Percentiles rank a stretch among this genome's conserved stretches.
Conservation (phyloP, 768 basidiomycete genomes). For the Coprinopsis sp. region DNA sequence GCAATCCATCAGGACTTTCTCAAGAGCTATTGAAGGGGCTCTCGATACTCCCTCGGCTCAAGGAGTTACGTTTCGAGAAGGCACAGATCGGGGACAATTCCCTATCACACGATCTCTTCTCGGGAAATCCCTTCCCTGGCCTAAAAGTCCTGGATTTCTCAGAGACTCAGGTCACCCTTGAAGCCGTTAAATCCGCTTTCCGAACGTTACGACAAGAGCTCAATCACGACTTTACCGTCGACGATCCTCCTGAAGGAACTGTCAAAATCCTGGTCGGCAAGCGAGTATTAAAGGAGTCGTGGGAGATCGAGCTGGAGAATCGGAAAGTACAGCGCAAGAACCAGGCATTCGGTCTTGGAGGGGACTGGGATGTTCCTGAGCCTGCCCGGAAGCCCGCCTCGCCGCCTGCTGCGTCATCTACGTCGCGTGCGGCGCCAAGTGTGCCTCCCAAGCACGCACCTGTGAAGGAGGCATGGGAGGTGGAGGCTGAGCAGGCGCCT, state of each 20-base stretch:
- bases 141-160: constrained; percentile 61
- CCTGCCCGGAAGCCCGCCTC: constrained; percentile 9
- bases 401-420: constrained; percentile 3
- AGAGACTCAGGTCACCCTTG: constrained; percentile 53
- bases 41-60: constrained; percentile 44
- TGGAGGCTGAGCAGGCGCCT: constrained; percentile 72
- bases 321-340: constrained; percentile 36
- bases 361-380: constrained; percentile 24
- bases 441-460: constrained; percentile 23
- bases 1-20: constrained; percentile 56
- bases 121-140: constrained; percentile 40
- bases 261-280: constrained; percentile 64
- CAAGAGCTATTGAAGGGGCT: constrained; percentile 43
- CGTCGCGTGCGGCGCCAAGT: constrained; percentile 9
- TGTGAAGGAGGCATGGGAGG: constrained; percentile 72
- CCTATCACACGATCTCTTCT: constrained; percentile 41
- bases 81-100: constrained; percentile 59
- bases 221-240: constrained; percentile 49
- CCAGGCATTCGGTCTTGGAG: constrained; percentile 24
- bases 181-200: constrained; percentile 42
- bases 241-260: constrained; percentile 49
- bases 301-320: constrained; percentile 75
- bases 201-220: constrained; percentile 44
- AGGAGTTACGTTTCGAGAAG: constrained; percentile 51
- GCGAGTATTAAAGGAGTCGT: constrained; percentile 63